phyloP scores from a whole-genome alignment of 805 yeast genomes.

The Wickerhamiella australiensis region DNA sequence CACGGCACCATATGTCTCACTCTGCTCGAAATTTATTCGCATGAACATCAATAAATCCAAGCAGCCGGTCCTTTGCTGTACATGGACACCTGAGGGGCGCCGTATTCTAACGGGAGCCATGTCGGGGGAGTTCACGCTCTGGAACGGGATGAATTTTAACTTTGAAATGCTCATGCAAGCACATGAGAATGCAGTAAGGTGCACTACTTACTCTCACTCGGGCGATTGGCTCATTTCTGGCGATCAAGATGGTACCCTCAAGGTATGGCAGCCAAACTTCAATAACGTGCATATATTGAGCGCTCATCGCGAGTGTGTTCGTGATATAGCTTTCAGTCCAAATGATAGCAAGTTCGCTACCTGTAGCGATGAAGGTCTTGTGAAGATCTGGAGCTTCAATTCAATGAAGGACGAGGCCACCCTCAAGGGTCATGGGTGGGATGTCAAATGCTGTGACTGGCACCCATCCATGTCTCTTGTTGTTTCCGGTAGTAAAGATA shows the following conservation, averaged over 20 bases:
- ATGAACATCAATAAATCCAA: constrained; percentile 81
- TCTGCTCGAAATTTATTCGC: constrained; percentile 76
- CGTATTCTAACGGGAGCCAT: constrained; percentile 79
- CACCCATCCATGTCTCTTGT: constrained; percentile 78
- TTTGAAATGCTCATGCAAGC: constrained; percentile 98
- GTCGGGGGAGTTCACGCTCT: constrained; percentile 89
- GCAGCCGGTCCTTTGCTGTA: constrained; percentile 79
- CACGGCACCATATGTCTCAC: constrained; percentile 43
- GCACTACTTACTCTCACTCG: constrained; percentile 70
- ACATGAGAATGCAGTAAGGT: constrained; percentile 79
- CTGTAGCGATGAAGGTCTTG: constrained; percentile 79
- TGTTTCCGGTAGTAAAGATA: constrained; percentile 92
- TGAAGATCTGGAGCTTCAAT: constrained; percentile 84
- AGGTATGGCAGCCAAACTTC: constrained; percentile 97
- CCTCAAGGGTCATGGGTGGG: constrained; percentile 95
- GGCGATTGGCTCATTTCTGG: constrained; percentile 94
- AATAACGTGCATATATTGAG: constrained; percentile 73
- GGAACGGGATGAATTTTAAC: constrained; percentile 93
- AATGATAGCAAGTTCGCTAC: constrained; percentile 87
- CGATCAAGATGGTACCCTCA: constrained; percentile 81
- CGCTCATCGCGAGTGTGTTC: constrained; percentile 69
- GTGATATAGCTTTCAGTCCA: constrained; percentile 83
- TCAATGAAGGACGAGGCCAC: constrained; percentile 77
- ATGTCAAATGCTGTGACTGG: constrained; percentile 95
- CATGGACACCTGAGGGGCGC: constrained; percentile 96